phyloP scores from a whole-genome alignment of 108 stramenopile genomes.

The Skeletonema potamos region DNA sequence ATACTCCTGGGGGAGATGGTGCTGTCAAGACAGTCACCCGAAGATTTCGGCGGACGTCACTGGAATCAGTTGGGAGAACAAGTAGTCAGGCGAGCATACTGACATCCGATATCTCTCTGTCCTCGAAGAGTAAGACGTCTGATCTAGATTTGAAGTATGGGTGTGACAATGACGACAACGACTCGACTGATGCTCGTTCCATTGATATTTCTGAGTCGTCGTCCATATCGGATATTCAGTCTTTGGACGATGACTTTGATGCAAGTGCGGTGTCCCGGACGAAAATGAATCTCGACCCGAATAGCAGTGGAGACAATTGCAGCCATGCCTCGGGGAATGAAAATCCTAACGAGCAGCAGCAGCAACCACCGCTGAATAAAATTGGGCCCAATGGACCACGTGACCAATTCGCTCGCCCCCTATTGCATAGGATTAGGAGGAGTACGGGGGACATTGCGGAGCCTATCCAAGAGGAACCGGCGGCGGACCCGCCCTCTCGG shows the following conservation, averaged over 20 bases:
- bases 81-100: background rate
- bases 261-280: constrained; percentile 5
- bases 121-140: background rate
- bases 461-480: background rate
- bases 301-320: background rate
- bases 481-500: background rate
- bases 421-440: background rate
- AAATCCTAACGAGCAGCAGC: background rate
- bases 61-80: background rate
- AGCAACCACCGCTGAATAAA: background rate
- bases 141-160: background rate
- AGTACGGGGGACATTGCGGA: background rate
- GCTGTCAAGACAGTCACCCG: background rate
- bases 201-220: constrained; percentile 12
- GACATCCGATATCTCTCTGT: background rate
- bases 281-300: constrained; percentile 12
- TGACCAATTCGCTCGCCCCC: background rate
- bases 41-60: background rate
- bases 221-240: background rate
- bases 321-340: background rate
- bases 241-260: constrained; percentile 18
- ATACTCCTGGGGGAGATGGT: background rate
- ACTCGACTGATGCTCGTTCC: constrained; percentile 6
- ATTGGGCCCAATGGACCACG: background rate
- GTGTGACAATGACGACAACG: background rate